These are phyloP conservation scores for Zymoseptoria ardabiliae DNA, from an alignment of 2,329 filamentous ascomycete species.

Conservation along the genomic window DNA sequence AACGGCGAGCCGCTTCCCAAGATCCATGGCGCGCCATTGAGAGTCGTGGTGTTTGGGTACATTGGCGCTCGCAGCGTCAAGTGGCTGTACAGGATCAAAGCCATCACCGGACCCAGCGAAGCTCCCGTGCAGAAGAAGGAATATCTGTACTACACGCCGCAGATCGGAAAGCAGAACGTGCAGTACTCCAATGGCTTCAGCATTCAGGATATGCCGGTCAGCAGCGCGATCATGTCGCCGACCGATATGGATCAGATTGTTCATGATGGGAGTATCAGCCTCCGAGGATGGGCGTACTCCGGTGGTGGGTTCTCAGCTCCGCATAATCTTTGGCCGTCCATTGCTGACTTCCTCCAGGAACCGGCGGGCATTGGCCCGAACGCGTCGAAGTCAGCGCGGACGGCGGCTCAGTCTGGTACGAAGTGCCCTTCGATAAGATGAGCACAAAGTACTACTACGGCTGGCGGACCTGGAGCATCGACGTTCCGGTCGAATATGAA, in stretches of 20 bases:
- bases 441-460: slow-evolving; percentile 55
- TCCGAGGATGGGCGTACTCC: slow-evolving; percentile 42
- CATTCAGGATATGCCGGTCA: slow-evolving; percentile 67
- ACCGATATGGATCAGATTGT: slow-evolving; percentile 54
- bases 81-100: slow-evolving; percentile 59
- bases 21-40: slow-evolving; percentile 57
- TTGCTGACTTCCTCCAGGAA: not conserved
- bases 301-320: slow-evolving; percentile 17
- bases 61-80: slow-evolving; percentile 63
- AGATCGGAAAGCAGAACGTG: slow-evolving; percentile 60
- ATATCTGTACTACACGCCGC: slow-evolving; percentile 62
- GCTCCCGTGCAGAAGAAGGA: slow-evolving; percentile 59
- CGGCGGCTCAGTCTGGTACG: slow-evolving; percentile 59
- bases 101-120: slow-evolving; percentile 47
- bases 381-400: slow-evolving; percentile 58
- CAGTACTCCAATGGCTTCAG: slow-evolving; percentile 48
- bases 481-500: slow-evolving; percentile 50
- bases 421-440: slow-evolving; percentile 53
- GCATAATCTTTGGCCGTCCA: too few species aligned
- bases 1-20: slow-evolving; percentile 55
- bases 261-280: slow-evolving; percentile 51
- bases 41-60: slow-evolving; percentile 45
- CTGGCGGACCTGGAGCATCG: slow-evolving; percentile 58
- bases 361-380: slow-evolving; percentile 43
- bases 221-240: slow-evolving; percentile 59